Conservation (phyloP, 345 rosid species). For the Syzygium aromaticum region DNA sequence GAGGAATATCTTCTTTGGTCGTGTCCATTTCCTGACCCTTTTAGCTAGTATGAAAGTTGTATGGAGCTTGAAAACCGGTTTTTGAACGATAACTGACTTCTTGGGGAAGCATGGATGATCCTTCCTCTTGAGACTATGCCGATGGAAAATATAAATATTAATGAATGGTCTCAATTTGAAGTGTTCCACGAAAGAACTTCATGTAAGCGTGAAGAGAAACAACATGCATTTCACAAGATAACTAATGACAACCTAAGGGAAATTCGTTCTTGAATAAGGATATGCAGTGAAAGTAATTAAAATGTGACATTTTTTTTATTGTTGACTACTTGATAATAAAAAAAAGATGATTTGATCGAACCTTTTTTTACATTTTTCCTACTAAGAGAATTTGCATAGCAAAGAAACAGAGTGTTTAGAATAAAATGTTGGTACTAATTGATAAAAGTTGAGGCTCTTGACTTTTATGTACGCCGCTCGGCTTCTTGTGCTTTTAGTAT, state of each 20-base stretch:
- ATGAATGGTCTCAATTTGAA: neutral
- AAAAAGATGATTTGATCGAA: neutral
- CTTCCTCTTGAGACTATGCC: constrained; percentile 11
- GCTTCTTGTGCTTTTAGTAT: neutral
- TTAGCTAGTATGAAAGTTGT: too few relatives aligned
- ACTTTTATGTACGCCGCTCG: neutral
- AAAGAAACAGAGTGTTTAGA: neutral
- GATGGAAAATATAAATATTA: neutral
- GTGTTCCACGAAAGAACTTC: neutral
- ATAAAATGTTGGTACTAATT: neutral
- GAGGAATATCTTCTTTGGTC: neutral
- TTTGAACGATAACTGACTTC: constrained; percentile 4
- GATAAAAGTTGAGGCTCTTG: neutral
- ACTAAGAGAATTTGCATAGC: constrained; percentile 3
- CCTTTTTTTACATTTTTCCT: neutral
- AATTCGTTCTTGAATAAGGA: neutral
- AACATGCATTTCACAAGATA: too few relatives aligned
- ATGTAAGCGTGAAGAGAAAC: neutral
- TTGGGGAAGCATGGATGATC: constrained; percentile 18
- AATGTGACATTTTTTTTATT: neutral
- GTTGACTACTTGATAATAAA: neutral
- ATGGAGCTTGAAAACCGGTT: neutral
- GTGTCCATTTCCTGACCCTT: neutral
- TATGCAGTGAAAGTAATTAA: neutral
- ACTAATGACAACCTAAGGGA: neutral